phyloP scores from a whole-genome alignment of 2,329 filamentous ascomycete species.

The Diaporthe destruens region DNA sequence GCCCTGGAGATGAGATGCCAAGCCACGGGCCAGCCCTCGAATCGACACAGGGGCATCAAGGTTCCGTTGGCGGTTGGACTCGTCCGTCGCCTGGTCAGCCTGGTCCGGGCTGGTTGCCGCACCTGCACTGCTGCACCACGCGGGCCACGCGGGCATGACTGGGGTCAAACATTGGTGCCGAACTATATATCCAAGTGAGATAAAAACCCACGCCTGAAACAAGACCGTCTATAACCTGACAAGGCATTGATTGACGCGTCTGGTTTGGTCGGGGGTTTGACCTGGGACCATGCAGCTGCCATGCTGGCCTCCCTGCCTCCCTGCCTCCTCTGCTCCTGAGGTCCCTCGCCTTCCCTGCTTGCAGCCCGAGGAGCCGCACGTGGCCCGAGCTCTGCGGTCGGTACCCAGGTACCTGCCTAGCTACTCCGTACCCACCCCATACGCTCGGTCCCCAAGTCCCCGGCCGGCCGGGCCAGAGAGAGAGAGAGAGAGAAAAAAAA shows the following conservation, averaged over 20 bases:
- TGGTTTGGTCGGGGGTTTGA: too few relatives aligned
- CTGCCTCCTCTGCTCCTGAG: too few relatives aligned
- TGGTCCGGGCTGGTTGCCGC: constrained; percentile 26
- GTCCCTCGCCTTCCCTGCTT: too few relatives aligned
- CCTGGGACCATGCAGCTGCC: too few relatives aligned
- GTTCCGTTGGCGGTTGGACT: neutral
- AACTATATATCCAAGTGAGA: neutral
- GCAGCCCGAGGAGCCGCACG: neutral
- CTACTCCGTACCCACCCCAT: too few relatives aligned
- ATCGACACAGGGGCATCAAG: constrained; percentile 29
- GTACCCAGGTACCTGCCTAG: too few relatives aligned
- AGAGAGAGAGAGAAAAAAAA: neutral
- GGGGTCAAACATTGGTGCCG: constrained; percentile 31
- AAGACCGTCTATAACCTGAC: neutral
- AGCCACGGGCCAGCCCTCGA: neutral
- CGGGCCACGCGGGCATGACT: too few relatives aligned
- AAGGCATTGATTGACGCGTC: constrained; percentile 1
- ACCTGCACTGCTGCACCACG: too few relatives aligned
- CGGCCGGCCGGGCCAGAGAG: too few relatives aligned
- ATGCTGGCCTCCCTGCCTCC: too few relatives aligned
- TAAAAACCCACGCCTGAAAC: constrained; percentile 20
- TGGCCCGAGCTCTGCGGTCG: neutral
- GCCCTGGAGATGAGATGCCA: constrained; percentile 20
- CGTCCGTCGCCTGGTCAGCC: constrained; percentile 24
- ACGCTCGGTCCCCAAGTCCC: too few relatives aligned